Conservation (phyloP, 352 stramenopile species). For the Phytophthora constricta region DNA sequence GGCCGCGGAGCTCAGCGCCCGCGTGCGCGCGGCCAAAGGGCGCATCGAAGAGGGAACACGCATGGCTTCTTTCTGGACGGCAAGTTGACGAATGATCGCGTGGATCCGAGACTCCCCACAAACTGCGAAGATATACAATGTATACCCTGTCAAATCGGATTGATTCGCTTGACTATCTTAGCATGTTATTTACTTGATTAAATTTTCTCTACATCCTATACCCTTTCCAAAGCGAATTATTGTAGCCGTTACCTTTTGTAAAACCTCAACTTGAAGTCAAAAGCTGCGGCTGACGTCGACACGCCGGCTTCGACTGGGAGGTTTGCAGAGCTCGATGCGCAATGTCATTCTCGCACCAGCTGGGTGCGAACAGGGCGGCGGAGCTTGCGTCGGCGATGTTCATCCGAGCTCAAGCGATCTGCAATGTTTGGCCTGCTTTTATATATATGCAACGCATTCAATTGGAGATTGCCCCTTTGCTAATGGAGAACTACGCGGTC, state of each 20-base stretch:
- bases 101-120: no score
- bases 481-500: constrained; percentile 24
- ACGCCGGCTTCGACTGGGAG: constrained; percentile 5
- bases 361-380: not conserved
- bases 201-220: no score
- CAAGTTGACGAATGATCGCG: constrained; percentile 36
- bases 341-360: not conserved
- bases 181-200: no score
- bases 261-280: constrained; percentile 51
- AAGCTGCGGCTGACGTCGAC: constrained; percentile 24
- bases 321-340: not conserved
- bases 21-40: constrained; percentile 13
- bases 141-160: no score
- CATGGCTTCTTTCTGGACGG: constrained; percentile 20
- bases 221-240: no score
- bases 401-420: not conserved
- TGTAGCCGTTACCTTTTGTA: constrained; percentile 4
- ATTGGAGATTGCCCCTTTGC: constrained; percentile 1
- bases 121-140: no score
- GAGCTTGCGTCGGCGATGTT: not conserved
- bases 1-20: constrained; percentile 32
- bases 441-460: not conserved
- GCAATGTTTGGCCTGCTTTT: not conserved
- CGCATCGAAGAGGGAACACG: constrained; percentile 28
- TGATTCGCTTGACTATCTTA: no score